These are phyloP conservation scores for Orychophragmus violaceus DNA, from an alignment of 345 rosid species.

Conservation along the genomic window DNA sequence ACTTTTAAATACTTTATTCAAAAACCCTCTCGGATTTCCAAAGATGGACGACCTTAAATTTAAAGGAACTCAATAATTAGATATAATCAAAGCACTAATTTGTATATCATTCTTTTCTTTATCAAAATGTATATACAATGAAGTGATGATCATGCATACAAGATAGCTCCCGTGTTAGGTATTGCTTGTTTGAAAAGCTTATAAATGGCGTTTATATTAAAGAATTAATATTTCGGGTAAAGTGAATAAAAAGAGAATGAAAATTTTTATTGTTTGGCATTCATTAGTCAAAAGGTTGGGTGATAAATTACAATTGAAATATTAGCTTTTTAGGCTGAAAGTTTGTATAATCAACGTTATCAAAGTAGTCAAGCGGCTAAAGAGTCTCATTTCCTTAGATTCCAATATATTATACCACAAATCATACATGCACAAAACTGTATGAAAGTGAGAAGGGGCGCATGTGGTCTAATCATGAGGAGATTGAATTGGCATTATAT, in stretches of 20 bases:
- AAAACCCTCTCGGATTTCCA: slow-evolving; percentile 41
- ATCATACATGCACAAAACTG: slow-evolving; percentile 4
- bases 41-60: slow-evolving; percentile 36
- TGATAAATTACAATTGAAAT: slow-evolving; percentile 9
- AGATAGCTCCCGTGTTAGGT: slow-evolving; percentile 39
- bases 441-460: slow-evolving; percentile 20
- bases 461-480: slow-evolving; percentile 27
- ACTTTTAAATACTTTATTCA: slow-evolving; percentile 21
- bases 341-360: slow-evolving; percentile 17
- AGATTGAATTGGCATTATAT: slow-evolving; percentile 1
- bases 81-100: slow-evolving; percentile 29
- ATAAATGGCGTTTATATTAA: slow-evolving; percentile 32
- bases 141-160: slow-evolving; percentile 19
- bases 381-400: slow-evolving; percentile 24
- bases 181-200: slow-evolving; percentile 32
- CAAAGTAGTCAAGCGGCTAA: slow-evolving; percentile 29
- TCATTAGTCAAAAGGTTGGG: slow-evolving; percentile 44
- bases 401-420: slow-evolving; percentile 5
- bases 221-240: slow-evolving; percentile 9
- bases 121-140: neutral
- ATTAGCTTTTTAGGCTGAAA: slow-evolving; percentile 14
- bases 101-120: neutral
- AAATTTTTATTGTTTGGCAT: slow-evolving; percentile 20
- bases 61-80: slow-evolving; percentile 34
- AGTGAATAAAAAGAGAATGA: slow-evolving; percentile 33